phyloP scores from a whole-genome alignment of 257 asterid species.

The Solanum phureja region DNA sequence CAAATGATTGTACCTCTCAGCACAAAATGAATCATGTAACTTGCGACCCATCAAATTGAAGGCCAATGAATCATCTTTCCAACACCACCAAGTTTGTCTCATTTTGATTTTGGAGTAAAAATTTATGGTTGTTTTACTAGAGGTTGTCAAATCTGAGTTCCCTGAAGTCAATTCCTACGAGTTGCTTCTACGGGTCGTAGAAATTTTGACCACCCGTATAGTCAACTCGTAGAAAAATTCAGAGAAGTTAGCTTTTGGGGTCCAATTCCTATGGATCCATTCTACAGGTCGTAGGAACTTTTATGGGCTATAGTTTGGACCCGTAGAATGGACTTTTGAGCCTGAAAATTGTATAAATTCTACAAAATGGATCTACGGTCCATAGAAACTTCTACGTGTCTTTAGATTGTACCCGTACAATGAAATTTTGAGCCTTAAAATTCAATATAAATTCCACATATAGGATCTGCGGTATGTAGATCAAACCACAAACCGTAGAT shows the following conservation, averaged over 20 bases:
- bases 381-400: neutral
- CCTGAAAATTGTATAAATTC: neutral
- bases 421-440: neutral
- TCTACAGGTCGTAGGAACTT: neutral
- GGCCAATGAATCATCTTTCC: neutral
- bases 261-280: neutral
- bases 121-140: neutral
- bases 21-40: neutral
- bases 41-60: neutral
- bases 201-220: too few species aligned
- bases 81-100: neutral
- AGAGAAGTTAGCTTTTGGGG: neutral
- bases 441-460: neutral
- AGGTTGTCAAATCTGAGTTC: neutral
- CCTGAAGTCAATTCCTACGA: neutral
- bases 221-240: too few species aligned
- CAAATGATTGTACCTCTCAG: neutral
- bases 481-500: neutral
- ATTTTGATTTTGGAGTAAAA: neutral
- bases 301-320: neutral
- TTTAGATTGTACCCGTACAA: too few species aligned
- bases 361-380: neutral
- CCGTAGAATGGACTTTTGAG: neutral
- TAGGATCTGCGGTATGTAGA: neutral
- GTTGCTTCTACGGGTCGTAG: neutral